Evolutionary conservation across 768 basidiomycete genomes (phyloP), one percentile per base, ranked within the genome.

Genomic region (Mycena galopus): DNA sequence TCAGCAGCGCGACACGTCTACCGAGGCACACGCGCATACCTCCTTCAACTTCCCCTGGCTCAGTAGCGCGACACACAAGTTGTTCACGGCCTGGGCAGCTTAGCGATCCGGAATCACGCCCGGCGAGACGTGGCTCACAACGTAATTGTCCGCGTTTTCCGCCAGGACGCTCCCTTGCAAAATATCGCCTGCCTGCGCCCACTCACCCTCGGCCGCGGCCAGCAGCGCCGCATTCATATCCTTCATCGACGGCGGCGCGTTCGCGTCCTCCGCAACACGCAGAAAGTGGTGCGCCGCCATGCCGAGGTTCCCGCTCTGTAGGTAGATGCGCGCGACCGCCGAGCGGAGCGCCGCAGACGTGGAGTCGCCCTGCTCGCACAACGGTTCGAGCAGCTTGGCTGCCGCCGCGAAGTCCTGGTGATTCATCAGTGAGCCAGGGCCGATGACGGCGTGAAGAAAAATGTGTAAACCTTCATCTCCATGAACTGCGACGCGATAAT

Each of bases 401-500:
- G 94, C 94, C 5, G 93, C 92, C 53, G 87, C 82, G 73, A 86
- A 91, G 76, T 96, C 94, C 93, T 94, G 69, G 19, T n/a, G 21
- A 23, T 17, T 23, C 37, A 21, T 37, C 39, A 16, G 12, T 63
- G 35, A 10, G n/a, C 12, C 14, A 23, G 59, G n/a, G 16, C 67
- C 29, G 7, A 32, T 9, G n/a, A 25, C 19, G 58, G 1, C 7
- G 27, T 8, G 39, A n/a, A 21, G 29, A 17, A 23, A 10, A 12
- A 17, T 1, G 27, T 3, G 67, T 83, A 25, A 56, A 93, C 94
- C 86, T 94, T 94, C 91, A 95, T 94, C 81, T 96, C 95, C 63
- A 94, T 84, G 77, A 96, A 81, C 81, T 96, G 94, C 39, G 92
- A 93, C 2, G 94, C 94, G 57, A 95, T 87, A 71, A 95, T 94